Evolutionary conservation across 805 yeast species (phyloP).

Genomic region (Saccharomycopsis synnaedendra): DNA sequence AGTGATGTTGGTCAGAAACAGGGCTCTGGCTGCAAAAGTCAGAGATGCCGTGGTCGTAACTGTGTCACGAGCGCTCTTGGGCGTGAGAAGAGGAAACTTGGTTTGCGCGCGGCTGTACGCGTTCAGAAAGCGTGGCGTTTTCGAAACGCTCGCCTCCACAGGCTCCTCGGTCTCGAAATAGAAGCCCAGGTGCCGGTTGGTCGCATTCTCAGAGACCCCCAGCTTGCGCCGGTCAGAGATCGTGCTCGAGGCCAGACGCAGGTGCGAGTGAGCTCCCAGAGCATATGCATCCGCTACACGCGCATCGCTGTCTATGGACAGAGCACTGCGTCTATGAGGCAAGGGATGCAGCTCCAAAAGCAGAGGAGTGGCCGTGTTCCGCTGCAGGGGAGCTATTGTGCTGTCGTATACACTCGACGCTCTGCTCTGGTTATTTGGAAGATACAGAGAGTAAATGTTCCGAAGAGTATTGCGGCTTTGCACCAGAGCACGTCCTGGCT

Average conservation of each 20-base stretch:
- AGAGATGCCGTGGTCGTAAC: constrained; percentile 11
- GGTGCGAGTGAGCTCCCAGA: constrained; percentile 9
- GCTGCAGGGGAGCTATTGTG: constrained; percentile 4
- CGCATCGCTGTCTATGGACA: constrained; percentile 5
- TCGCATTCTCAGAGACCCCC: constrained; percentile 7
- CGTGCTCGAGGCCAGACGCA: constrained; percentile 1
- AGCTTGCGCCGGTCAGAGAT: constrained; percentile 4
- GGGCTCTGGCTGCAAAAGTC: constrained; percentile 8
- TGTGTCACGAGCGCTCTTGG: constrained; percentile 8
- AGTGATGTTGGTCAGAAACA: constrained; percentile 12
- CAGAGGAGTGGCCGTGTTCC: constrained; percentile 14
- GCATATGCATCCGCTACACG: constrained; percentile 6
- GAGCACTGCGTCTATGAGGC: constrained; percentile 1
- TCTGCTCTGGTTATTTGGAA: background rate
- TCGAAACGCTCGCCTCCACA: background rate
- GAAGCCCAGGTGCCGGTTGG: constrained; percentile 7
- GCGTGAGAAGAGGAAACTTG: constrained; percentile 8
- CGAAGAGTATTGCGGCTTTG: constrained; percentile 7
- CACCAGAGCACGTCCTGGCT: background rate
- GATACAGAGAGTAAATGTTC: constrained; percentile 8
- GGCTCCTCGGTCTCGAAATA: constrained; percentile 15
- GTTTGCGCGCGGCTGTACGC: constrained; percentile 9
- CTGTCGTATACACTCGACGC: constrained; percentile 9
- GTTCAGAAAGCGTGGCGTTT: constrained; percentile 1
- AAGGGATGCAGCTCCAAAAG: constrained; percentile 2